Evolutionary conservation across 2,329 filamentous ascomycete genomes (phyloP), one percentile per base, ranked within the genome.

Genomic region (Fusarium sp.): DNA sequence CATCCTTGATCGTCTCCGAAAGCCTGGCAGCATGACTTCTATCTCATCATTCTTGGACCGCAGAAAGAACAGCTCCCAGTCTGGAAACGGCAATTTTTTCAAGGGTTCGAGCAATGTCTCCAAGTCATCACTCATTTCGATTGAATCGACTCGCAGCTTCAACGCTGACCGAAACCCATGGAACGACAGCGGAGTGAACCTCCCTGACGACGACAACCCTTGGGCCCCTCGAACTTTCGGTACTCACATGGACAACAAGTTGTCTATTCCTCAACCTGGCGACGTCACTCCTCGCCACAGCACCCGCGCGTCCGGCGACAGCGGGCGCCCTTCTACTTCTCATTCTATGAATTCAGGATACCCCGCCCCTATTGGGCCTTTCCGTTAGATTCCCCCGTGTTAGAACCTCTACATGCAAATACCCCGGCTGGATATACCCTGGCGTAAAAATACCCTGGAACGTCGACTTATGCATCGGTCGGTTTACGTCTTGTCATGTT

Each of bases 151-250:
- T 34, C 92, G 95, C 77, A 97, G 94, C 82, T 90, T 90, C 79
- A 89, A 90, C 67, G 93, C 93, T 71, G 96, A 97, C 79, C 92
- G 94, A 79, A 97, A 97, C 81, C 94, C 94, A 65, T 98, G 95
- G 95, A 97, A 97, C 78, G 95, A 98, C 78, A 97, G 93, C 76
- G 95, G 94, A 74, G 94, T 97, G 76, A 97, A 97, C 77, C 88
- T 97, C 70, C 86, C 92, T 66, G 95, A 97, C 74, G 93, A 97
- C 68, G 94, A 97, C 72, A 87, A 88, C 77, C 85, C 86, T 38
- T 90, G 88, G 88, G 80, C 84, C 51, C 81, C 81, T 50, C 87
- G 88, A 68, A 87, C 88, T 72, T 86, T 89, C 71, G 86, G 87
- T 74, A 91, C 89, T 77, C 88, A 87, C 76, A 83, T 84, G 73